These are phyloP conservation scores for Stachybotrys chartarum DNA, from an alignment of 2,329 filamentous ascomycete species.

Conservation along the genomic window DNA sequence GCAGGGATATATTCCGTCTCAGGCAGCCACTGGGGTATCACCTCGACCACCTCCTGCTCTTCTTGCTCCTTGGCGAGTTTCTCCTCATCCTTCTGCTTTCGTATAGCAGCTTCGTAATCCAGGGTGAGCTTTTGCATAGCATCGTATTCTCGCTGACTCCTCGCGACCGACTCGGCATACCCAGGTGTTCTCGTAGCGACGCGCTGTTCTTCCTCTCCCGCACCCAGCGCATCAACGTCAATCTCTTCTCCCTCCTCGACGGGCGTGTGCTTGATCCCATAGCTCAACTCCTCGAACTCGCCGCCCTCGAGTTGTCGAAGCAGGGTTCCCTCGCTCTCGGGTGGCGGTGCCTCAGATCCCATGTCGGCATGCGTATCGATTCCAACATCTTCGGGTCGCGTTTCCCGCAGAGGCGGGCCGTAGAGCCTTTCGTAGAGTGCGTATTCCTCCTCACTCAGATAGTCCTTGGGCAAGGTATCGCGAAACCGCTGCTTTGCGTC, in stretches of 20 bases:
- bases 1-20: conserved; percentile 16
- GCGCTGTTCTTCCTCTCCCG: conserved; percentile 14
- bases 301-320: conserved; percentile 50
- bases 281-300: conserved; percentile 54
- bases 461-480: conserved; percentile 64
- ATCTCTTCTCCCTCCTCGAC: conserved; percentile 3
- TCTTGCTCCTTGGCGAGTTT: conserved; percentile 18
- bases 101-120: conserved; percentile 45
- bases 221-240: conserved; percentile 3
- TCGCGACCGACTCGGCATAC: conserved; percentile 42
- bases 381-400: conserved; percentile 51
- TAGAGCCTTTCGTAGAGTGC: conserved; percentile 74
- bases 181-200: conserved; percentile 19
- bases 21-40: conserved; percentile 18
- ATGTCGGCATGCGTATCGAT: conserved; percentile 34
- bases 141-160: conserved; percentile 46
- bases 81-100: conserved; percentile 23
- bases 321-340: conserved; percentile 33
- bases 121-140: conserved; percentile 48
- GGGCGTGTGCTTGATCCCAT: conserved; percentile 19
- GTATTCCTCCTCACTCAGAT: conserved; percentile 65
- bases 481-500: conserved; percentile 69
- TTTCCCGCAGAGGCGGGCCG: conserved; percentile 63
- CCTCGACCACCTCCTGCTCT: conserved; percentile 15
- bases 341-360: conserved; percentile 11